Conservation (phyloP, 352 stramenopile genomes). For the Thalassiosira livingstoniorum region DNA sequence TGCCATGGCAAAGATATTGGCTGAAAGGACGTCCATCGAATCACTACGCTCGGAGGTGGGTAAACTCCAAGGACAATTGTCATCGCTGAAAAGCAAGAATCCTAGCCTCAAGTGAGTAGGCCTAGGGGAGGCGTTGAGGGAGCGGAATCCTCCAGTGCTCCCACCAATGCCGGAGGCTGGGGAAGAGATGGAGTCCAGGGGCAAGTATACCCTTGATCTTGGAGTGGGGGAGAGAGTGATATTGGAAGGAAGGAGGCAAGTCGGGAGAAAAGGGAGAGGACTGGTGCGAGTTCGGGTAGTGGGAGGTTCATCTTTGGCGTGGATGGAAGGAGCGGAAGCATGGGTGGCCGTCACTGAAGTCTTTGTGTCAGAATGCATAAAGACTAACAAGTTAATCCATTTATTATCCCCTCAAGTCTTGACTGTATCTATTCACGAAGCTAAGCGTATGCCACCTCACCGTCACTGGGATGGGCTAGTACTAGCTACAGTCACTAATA, state of each 20-base stretch:
- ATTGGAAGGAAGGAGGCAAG: no score
- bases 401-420: no score
- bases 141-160: background rate
- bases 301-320: background rate
- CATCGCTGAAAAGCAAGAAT: background rate
- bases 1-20: background rate
- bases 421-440: no score
- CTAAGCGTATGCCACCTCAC: slow-evolving; percentile 10
- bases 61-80: background rate
- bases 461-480: slow-evolving; percentile 7
- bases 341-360: background rate
- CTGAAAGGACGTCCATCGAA: background rate
- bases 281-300: background rate
- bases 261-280: background rate
- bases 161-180: background rate
- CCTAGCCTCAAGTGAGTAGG: background rate
- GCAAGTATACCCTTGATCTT: background rate
- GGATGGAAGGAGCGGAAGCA: background rate
- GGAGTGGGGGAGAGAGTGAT: background rate
- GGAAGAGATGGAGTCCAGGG: background rate
- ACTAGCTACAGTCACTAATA: slow-evolving; percentile 3
- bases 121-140: background rate
- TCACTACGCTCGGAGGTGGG: background rate
- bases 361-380: no score
- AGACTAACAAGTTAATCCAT: no score